A percentile compares a stretch with the other conserved stretches of the same genome.
phyloP scores from a whole-genome alignment of 805 yeast genomes.

The Alloascoidea hylecoeti region DNA sequence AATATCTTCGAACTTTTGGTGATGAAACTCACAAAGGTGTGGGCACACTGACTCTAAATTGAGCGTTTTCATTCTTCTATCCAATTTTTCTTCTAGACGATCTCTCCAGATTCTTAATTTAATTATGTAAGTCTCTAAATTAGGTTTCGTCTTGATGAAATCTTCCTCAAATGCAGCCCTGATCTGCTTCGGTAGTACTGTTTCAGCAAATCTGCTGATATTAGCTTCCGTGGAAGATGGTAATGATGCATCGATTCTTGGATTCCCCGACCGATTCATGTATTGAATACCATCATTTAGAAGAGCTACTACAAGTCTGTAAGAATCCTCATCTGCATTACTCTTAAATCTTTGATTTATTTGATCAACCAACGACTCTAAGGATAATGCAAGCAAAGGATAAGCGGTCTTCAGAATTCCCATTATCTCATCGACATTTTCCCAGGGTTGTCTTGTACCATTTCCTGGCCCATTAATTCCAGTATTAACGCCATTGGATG shows the following conservation, averaged over 20 bases:
- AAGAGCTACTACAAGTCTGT: slow-evolving; percentile 81
- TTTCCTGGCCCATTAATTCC: slow-evolving; percentile 3
- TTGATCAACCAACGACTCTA: slow-evolving; percentile 93
- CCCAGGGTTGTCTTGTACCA: slow-evolving; percentile 76
- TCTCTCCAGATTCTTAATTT: slow-evolving; percentile 88
- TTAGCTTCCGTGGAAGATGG: slow-evolving; percentile 89
- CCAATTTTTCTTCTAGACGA: slow-evolving; percentile 81
- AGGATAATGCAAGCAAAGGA: slow-evolving; percentile 80
- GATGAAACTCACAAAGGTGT: slow-evolving; percentile 92
- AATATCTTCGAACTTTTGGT: slow-evolving; percentile 94
- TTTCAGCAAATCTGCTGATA: slow-evolving; percentile 80
- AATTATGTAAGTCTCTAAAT: slow-evolving; percentile 72
- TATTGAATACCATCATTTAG: slow-evolving; percentile 89
- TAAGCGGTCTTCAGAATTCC: slow-evolving; percentile 93
- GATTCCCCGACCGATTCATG: slow-evolving; percentile 73
- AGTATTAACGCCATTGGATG: slow-evolving; percentile 3
- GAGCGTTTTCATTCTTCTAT: slow-evolving; percentile 65
- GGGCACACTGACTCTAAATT: slow-evolving; percentile 87
- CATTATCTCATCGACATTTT: slow-evolving; percentile 83
- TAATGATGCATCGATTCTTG: slow-evolving; percentile 74
- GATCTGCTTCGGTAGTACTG: slow-evolving; percentile 78
- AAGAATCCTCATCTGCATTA: slow-evolving; percentile 91
- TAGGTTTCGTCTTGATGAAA: slow-evolving; percentile 76
- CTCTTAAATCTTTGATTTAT: slow-evolving; percentile 88
- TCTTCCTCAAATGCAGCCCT: slow-evolving; percentile 87